phyloP scores from a whole-genome alignment of 139 green algal genomes.

The Pleodorina starrii region DNA sequence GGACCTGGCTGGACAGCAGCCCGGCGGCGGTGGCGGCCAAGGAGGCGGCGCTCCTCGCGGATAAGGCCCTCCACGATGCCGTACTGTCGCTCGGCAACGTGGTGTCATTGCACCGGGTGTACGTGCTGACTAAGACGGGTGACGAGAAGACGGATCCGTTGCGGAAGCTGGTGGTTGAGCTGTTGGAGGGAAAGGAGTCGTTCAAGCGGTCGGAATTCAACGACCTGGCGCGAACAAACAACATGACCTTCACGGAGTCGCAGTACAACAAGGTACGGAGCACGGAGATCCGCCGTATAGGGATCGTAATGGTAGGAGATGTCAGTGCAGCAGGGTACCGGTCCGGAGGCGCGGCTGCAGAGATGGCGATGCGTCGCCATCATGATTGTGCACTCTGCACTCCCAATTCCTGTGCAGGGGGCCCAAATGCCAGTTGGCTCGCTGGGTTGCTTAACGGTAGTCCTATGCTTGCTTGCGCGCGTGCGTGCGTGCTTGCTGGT shows the following conservation, averaged over 20 bases:
- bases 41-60: constrained; percentile 43
- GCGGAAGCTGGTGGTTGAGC: constrained; percentile 55
- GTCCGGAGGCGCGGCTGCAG: too few species aligned
- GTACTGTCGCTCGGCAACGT: constrained; percentile 50
- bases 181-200: constrained; percentile 63
- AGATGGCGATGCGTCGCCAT: too few species aligned
- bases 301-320: too few species aligned
- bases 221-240: constrained; percentile 48
- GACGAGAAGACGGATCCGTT: constrained; percentile 51
- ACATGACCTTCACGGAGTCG: constrained; percentile 36
- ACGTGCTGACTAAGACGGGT: constrained; percentile 55
- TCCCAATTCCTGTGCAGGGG: too few species aligned
- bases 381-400: too few species aligned
- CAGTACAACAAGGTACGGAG: constrained; percentile 50
- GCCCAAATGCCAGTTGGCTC: too few species aligned
- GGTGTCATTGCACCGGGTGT: constrained; percentile 54
- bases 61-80: constrained; percentile 49
- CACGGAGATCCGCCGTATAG: too few species aligned
- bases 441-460: too few species aligned
- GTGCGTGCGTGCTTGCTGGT: too few species aligned
- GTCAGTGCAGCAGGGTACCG: too few species aligned
- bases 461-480: too few species aligned
- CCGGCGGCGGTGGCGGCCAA: not conserved
- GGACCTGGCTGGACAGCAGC: constrained; percentile 47
- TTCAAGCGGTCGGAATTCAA: constrained; percentile 56